These are phyloP conservation scores for Penicillium sp. DNA, from an alignment of 2,329 filamentous ascomycete species.

Conservation along the genomic window DNA sequence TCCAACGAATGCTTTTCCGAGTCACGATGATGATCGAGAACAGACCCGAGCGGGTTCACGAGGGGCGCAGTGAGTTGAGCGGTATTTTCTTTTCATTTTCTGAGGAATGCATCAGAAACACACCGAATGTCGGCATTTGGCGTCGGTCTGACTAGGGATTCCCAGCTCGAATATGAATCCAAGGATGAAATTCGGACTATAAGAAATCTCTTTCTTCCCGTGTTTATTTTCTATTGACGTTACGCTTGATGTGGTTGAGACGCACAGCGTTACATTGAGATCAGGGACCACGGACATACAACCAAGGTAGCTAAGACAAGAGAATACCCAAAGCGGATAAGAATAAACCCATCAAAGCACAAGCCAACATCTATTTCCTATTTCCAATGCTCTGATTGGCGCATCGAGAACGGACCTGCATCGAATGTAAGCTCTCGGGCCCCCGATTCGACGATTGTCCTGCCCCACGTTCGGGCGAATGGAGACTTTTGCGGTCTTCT, in stretches of 20 bases:
- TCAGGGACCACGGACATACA: background rate
- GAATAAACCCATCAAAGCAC: background rate
- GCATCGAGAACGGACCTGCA: background rate
- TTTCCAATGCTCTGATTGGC: background rate
- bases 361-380: background rate
- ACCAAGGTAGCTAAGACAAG: background rate
- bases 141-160: background rate
- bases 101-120: constrained; percentile 2
- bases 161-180: background rate
- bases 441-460: background rate
- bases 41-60: background rate
- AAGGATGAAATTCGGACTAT: background rate
- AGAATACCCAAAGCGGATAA: background rate
- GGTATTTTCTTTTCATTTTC: background rate
- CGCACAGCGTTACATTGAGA: background rate
- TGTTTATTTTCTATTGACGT: background rate
- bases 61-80: background rate
- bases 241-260: background rate
- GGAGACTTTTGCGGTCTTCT: background rate
- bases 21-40: background rate
- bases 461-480: background rate
- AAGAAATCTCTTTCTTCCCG: background rate
- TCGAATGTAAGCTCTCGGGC: background rate
- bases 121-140: background rate
- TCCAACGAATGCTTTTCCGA: background rate